Conservation (phyloP, 2,329 filamentous ascomycete species). For the Penicillium fuscoglaucum region DNA sequence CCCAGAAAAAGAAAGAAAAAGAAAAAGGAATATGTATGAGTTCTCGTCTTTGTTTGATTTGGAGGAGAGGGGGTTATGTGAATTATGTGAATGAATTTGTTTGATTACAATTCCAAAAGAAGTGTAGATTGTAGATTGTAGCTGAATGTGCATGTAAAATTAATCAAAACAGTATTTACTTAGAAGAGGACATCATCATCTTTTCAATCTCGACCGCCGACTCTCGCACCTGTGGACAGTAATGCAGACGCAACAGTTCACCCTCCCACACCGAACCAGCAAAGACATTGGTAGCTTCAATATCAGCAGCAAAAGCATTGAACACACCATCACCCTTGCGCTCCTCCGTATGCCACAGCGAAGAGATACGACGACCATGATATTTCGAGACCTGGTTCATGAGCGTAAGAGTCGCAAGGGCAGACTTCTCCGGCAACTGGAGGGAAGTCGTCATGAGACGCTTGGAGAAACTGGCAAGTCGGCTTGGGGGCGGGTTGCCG, state of each 20-base stretch:
- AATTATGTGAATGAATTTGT: constrained; percentile 1
- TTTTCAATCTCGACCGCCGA: constrained; percentile 70
- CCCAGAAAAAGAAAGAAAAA: not conserved
- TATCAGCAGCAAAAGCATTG: constrained; percentile 68
- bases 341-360: constrained; percentile 95
- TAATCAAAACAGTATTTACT: constrained; percentile 24
- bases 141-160: constrained; percentile 10
- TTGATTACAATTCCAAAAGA: not conserved
- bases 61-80: not conserved
- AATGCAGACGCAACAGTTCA: constrained; percentile 81
- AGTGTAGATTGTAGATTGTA: not conserved
- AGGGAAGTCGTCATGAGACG: constrained; percentile 79
- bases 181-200: constrained; percentile 47
- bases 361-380: constrained; percentile 76
- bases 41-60: not conserved
- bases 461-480: constrained; percentile 90
- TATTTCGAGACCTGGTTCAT: constrained; percentile 75
- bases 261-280: constrained; percentile 91
- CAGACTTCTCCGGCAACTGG: constrained; percentile 87
- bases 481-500: constrained; percentile 74
- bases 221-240: constrained; percentile 80
- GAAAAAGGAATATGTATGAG: not conserved
- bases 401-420: constrained; percentile 74
- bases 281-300: constrained; percentile 88
- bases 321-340: constrained; percentile 86